These are phyloP conservation scores for Lunularia cruciata DNA, from an alignment of 225 moss, liverwort and hornwort species.

Conservation along the genomic window DNA sequence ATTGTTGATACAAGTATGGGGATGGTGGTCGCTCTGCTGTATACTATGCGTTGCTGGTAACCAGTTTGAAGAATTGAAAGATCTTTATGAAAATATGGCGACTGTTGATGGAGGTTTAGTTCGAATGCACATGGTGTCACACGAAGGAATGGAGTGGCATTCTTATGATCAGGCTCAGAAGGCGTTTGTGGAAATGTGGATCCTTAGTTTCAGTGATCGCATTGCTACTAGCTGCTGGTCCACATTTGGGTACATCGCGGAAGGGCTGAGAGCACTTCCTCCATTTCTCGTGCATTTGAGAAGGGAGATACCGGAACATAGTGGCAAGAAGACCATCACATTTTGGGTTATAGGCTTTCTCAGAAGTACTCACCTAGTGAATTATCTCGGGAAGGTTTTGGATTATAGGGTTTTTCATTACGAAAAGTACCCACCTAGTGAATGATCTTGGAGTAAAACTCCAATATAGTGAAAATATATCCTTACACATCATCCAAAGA, in stretches of 20 bases:
- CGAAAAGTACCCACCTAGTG: too few species aligned
- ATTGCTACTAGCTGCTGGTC: conserved; percentile 76
- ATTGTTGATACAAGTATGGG: background rate
- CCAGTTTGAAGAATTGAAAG: too few species aligned
- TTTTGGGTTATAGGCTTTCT: too few species aligned
- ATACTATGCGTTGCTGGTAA: conserved; percentile 55
- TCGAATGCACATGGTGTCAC: conserved; percentile 75
- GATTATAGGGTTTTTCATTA: too few species aligned
- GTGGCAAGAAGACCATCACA: too few species aligned
- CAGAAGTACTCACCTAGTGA: too few species aligned
- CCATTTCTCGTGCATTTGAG: conserved; percentile 64
- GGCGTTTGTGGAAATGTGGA: conserved; percentile 80
- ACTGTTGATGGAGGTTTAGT: too few species aligned
- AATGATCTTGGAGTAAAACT: too few species aligned
- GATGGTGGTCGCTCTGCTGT: background rate
- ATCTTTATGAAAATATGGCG: too few species aligned
- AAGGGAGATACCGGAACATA: conserved; percentile 15
- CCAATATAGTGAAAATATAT: too few species aligned
- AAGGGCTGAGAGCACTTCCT: conserved; percentile 58
- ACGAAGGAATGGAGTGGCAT: conserved; percentile 61
- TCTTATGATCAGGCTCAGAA: conserved; percentile 70
- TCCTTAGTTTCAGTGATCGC: conserved; percentile 64
- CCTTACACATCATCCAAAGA: too few species aligned
- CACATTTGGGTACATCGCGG: conserved; percentile 80
- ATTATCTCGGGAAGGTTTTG: too few species aligned